A percentile compares a stretch with the other conserved stretches of the same genome.
Evolutionary conservation across 2,329 filamentous ascomycete genomes (phyloP).

Genomic region (Trichoderma citrinoviride): DNA sequence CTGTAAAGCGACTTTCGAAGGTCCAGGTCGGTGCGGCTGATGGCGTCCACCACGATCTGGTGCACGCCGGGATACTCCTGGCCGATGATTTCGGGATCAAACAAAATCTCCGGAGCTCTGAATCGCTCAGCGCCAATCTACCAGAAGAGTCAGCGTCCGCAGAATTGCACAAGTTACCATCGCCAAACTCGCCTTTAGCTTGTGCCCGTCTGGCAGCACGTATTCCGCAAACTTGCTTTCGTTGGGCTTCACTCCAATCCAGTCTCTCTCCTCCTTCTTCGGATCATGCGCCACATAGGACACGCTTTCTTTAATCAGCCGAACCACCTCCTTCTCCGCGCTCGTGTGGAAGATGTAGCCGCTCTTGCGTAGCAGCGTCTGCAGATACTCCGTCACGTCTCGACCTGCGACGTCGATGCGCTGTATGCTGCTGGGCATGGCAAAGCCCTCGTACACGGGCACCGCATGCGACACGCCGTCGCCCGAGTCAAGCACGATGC

Average conservation of each 20-base stretch:
- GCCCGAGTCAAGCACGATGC: constrained; percentile 90
- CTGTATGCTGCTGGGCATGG: constrained; percentile 91
- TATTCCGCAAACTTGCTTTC: constrained; percentile 82
- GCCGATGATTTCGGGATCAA: constrained; percentile 95
- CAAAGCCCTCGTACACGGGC: constrained; percentile 96
- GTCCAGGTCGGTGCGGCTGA: constrained; percentile 92
- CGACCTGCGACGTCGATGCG: constrained; percentile 94
- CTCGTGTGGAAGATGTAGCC: constrained; percentile 96
- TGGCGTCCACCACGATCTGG: constrained; percentile 95
- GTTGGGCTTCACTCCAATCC: constrained; percentile 75
- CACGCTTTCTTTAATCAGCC: constrained; percentile 92
- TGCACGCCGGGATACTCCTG: constrained; percentile 96
- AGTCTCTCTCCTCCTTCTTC: constrained; percentile 94
- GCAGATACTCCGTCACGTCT: constrained; percentile 94
- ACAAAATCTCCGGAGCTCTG: constrained; percentile 93
- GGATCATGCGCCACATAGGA: constrained; percentile 90
- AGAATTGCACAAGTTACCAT: fast-evolving
- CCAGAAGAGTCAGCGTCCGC: neutral
- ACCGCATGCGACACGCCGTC: constrained; percentile 97
- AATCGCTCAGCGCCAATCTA: constrained; percentile 91
- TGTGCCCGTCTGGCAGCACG: constrained; percentile 85
- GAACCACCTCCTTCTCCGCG: constrained; percentile 98
- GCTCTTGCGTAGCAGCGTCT: constrained; percentile 84
- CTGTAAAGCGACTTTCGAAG: constrained; percentile 89
- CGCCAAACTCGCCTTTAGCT: constrained; percentile 66